Conservation (phyloP, 371 early-diverging fungal species). For the Apophysomyces variabilis region DNA sequence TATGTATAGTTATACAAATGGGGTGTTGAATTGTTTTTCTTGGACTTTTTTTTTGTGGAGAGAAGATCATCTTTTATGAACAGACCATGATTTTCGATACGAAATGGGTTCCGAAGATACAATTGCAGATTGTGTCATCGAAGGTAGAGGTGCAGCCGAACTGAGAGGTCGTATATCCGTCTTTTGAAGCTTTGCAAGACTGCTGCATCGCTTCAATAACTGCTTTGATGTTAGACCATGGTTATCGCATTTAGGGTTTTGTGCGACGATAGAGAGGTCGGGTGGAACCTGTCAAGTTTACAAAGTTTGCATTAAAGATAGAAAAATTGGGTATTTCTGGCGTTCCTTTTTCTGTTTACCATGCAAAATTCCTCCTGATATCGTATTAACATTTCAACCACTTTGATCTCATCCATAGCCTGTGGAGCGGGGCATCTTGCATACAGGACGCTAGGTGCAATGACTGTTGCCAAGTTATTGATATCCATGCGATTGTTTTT, state of each 20-base stretch:
- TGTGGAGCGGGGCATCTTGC: conserved; percentile 33
- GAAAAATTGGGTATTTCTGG: background rate
- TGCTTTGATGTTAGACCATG: background rate
- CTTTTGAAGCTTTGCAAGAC: background rate
- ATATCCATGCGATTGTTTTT: conserved; percentile 87
- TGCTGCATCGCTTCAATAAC: background rate
- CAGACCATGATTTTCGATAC: background rate
- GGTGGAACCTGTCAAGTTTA: conserved; percentile 13
- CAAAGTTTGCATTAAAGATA: conserved; percentile 8
- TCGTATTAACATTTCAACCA: conserved; percentile 73
- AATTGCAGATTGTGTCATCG: background rate
- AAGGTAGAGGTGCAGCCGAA: background rate
- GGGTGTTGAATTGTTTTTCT: too few relatives aligned
- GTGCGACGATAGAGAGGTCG: conserved; percentile 5
- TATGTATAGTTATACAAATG: too few relatives aligned
- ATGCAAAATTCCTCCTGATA: conserved; percentile 76
- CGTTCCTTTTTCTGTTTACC: conserved; percentile 30
- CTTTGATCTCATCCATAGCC: conserved; percentile 66
- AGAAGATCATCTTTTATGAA: background rate
- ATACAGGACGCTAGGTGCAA: conserved; percentile 91
- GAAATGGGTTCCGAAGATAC: background rate
- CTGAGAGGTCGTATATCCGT: background rate
- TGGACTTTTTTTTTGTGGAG: background rate
- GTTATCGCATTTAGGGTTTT: conserved; percentile 13
- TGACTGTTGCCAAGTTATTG: conserved; percentile 88